phyloP scores from a whole-genome alignment of 2,329 filamentous ascomycete genomes.

The Fusarium sp. region DNA sequence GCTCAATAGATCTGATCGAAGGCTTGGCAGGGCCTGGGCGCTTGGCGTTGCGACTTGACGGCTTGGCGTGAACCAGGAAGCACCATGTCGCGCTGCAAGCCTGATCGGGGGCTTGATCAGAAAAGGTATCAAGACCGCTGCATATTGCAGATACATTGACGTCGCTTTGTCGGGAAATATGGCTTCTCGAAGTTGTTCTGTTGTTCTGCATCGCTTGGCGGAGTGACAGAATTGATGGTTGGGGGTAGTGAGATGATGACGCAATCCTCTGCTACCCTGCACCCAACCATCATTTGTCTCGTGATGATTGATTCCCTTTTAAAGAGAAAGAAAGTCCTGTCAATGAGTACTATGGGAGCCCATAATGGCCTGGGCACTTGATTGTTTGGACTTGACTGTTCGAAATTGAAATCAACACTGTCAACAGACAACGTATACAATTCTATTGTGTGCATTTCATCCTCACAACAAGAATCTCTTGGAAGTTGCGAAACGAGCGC shows the following conservation, averaged over 20 bases:
- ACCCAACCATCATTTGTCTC: not conserved
- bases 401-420: not conserved
- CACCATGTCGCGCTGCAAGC: not conserved
- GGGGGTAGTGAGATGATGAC: not conserved
- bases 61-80: not conserved
- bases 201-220: not conserved
- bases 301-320: not conserved
- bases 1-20: not conserved
- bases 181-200: not conserved
- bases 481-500: not conserved
- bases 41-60: not conserved
- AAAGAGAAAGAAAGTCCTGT: not conserved
- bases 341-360: not conserved
- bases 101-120: not conserved
- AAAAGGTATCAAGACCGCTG: not conserved
- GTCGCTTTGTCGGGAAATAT: not conserved
- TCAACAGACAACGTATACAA: not conserved
- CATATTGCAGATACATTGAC: not conserved
- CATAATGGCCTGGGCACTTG: fast-evolving
- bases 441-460: not conserved
- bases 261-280: not conserved
- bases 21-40: not conserved
- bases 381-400: not conserved
- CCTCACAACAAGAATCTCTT: not conserved
- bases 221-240: not conserved